A percentile compares a stretch with the other conserved stretches of the same genome.
Conservation (phyloP, 495 filamentous ascomycete species). For the Hypomontagnella monticulosa region DNA sequence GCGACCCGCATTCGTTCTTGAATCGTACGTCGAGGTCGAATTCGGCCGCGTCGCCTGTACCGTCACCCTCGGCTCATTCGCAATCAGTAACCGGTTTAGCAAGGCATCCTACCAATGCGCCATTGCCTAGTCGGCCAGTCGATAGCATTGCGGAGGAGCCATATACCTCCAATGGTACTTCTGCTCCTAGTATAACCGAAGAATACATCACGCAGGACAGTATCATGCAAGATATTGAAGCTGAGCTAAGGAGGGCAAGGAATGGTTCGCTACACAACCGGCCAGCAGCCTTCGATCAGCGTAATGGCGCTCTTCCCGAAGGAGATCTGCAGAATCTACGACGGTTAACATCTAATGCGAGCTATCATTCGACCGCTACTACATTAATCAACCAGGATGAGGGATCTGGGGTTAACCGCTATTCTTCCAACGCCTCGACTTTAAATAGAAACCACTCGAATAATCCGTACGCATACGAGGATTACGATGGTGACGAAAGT, state of each 20-base stretch:
- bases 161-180: constrained; percentile 46
- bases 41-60: constrained; percentile 53
- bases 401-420: constrained; percentile 49
- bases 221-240: constrained; percentile 64
- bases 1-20: constrained; percentile 53
- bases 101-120: constrained; percentile 65
- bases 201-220: constrained; percentile 58
- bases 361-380: constrained; percentile 61
- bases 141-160: constrained; percentile 53
- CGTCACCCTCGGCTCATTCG: constrained; percentile 51
- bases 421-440: constrained; percentile 61
- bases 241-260: constrained; percentile 51
- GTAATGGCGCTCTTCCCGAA: constrained; percentile 54
- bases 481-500: constrained; percentile 70
- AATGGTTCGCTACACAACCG: constrained; percentile 35
- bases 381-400: constrained; percentile 49
- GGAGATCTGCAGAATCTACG: constrained; percentile 55
- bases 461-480: constrained; percentile 44
- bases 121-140: constrained; percentile 62
- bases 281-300: constrained; percentile 45
- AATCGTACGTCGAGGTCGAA: constrained; percentile 54
- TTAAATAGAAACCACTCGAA: constrained; percentile 53
- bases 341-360: constrained; percentile 47
- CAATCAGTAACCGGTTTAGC: constrained; percentile 48
- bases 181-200: constrained; percentile 32